A percentile compares a stretch with the other conserved stretches of the same genome.
These are phyloP conservation scores for Geranium rotundifolium DNA, from an alignment of 345 rosid genomes.

Conservation along the genomic window DNA sequence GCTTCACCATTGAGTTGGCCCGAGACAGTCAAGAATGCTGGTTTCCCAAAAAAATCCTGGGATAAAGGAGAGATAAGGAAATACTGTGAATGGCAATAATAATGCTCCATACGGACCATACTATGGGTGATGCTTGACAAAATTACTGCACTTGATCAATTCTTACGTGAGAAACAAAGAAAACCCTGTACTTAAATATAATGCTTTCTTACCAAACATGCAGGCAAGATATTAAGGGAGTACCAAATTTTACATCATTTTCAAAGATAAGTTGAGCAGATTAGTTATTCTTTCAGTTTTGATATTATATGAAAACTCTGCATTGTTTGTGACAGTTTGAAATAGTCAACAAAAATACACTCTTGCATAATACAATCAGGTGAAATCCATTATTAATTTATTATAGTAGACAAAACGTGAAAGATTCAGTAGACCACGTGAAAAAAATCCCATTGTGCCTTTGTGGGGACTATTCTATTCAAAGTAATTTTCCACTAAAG, in stretches of 20 bases:
- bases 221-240: neutral
- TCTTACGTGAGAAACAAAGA: neutral
- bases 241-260: neutral
- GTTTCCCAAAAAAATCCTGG: slow-evolving; percentile 94
- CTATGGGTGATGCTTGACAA: neutral
- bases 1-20: slow-evolving; percentile 99
- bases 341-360: too few relatives aligned
- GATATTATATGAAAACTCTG: neutral
- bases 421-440: neutral
- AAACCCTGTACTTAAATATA: neutral
- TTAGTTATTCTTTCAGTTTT: neutral
- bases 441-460: too few relatives aligned
- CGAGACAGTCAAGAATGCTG: slow-evolving; percentile 93
- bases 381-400: too few relatives aligned
- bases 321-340: neutral
- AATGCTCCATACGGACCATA: neutral
- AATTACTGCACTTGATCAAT: neutral
- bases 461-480: too few relatives aligned
- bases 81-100: neutral
- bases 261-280: neutral
- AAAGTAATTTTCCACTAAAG: too few relatives aligned
- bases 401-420: neutral
- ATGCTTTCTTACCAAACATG: neutral
- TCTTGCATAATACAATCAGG: neutral
- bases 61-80: neutral